A percentile compares a stretch with the other conserved stretches of the same genome.
Evolutionary conservation across 2,329 filamentous ascomycete genomes (phyloP).

Genomic region (Cryphonectria radicalis): DNA sequence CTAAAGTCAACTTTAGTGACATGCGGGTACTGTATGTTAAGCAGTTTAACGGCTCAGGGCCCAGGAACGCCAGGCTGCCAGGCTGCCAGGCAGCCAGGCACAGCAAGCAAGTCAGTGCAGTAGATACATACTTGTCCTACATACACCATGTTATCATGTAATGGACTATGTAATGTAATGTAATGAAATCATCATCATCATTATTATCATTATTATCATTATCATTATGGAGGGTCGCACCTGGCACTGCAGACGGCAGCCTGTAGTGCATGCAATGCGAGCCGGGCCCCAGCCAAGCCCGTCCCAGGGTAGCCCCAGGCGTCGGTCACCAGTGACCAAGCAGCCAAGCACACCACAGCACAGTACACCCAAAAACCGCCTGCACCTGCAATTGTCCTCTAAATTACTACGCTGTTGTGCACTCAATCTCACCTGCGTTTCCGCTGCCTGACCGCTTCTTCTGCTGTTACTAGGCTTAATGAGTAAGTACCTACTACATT

Average conservation of each 20-base stretch:
- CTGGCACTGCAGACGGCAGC: no score
- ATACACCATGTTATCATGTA: not conserved
- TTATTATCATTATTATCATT: not conserved
- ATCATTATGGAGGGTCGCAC: not conserved
- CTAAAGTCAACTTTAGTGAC: not conserved
- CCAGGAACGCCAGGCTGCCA: not conserved
- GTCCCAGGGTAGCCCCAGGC: not conserved
- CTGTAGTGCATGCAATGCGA: not conserved
- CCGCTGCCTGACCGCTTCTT: conserved; percentile 2
- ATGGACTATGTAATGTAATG: not conserved
- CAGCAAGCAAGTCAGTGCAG: no score
- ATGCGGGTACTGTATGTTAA: no score
- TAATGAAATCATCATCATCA: not conserved
- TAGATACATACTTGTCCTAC: not conserved
- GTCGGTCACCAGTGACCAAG: not conserved
- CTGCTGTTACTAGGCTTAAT: not conserved
- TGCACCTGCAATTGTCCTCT: not conserved
- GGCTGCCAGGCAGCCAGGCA: no score
- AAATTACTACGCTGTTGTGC: not conserved
- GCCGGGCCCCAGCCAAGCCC: no score
- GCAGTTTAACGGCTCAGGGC: not conserved
- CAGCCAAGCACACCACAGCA: not conserved
- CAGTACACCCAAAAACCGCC: not conserved
- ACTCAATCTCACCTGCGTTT: not conserved
- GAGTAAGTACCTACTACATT: not conserved